Percentiles rank a stretch among this genome's conserved stretches.
These are phyloP conservation scores for Eucalyptus sp. DNA, from an alignment of 345 rosid species.

Conservation along the genomic window DNA sequence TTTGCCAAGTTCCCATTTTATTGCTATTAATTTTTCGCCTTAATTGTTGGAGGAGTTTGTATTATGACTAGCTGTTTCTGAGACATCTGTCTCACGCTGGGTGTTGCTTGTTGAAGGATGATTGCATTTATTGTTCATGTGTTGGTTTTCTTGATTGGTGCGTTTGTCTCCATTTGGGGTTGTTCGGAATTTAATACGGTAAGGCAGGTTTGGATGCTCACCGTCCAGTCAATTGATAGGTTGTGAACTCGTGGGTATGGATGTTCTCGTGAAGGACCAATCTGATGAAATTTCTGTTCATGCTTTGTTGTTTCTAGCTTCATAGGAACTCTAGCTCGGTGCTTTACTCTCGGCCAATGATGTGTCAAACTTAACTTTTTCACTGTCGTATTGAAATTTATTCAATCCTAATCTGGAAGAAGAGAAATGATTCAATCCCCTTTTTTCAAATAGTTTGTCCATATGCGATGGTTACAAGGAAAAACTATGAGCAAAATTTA, in stretches of 20 bases:
- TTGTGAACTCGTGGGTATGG: background rate
- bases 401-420: background rate
- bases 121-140: background rate
- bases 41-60: background rate
- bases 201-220: background rate
- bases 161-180: background rate
- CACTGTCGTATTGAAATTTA: background rate
- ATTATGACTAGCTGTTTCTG: background rate
- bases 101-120: background rate
- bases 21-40: background rate
- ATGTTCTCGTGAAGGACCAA: background rate
- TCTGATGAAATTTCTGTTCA: background rate
- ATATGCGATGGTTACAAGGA: background rate
- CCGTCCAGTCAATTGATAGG: background rate
- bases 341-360: background rate
- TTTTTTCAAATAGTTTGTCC: background rate
- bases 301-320: background rate
- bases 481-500: background rate
- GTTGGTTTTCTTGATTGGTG: background rate
- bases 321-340: background rate
- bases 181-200: background rate
- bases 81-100: background rate
- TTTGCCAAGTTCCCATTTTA: background rate
- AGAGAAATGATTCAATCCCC: background rate
- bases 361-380: background rate